Evolutionary conservation across 768 basidiomycete genomes (phyloP).

Genomic region (Hericium erinaceus): DNA sequence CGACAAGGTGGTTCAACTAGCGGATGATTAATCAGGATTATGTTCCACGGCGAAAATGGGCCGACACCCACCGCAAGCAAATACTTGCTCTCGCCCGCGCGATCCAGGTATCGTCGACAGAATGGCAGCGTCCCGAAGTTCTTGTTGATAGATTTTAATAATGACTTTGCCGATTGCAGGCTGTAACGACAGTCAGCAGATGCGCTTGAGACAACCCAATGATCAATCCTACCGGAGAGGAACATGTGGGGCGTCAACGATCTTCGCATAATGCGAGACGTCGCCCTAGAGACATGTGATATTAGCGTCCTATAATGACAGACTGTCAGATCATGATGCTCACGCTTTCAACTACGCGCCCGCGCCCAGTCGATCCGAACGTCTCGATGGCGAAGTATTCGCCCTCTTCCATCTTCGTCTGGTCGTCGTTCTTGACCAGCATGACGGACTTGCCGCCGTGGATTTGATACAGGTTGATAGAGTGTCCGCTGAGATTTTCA

Average conservation of each 20-base stretch:
- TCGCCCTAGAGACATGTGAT: constrained; percentile 52
- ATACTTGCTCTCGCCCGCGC: constrained; percentile 87
- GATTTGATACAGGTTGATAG: constrained; percentile 83
- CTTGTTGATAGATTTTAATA: constrained; percentile 81
- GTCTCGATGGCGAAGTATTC: constrained; percentile 99
- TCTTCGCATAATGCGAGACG: constrained; percentile 85
- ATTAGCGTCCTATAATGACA: not conserved
- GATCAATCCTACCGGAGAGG: constrained; percentile 49
- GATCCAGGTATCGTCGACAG: constrained; percentile 91
- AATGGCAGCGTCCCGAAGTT: constrained; percentile 95
- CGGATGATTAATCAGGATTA: constrained; percentile 29
- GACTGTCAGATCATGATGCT: constrained; percentile 10
- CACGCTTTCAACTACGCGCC: constrained; percentile 77
- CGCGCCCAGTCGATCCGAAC: constrained; percentile 94
- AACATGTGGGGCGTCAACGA: constrained; percentile 58
- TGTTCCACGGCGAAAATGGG: not conserved
- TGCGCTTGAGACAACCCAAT: too few relatives aligned
- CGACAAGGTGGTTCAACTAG: constrained; percentile 73
- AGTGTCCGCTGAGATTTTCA: constrained; percentile 89
- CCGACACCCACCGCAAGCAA: constrained; percentile 62
- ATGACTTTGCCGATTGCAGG: constrained; percentile 73
- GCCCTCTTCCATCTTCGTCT: constrained; percentile 98
- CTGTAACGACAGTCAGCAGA: constrained; percentile 27
- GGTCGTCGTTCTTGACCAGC: constrained; percentile 82
- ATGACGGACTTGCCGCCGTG: constrained; percentile 91